A percentile compares a stretch with the other conserved stretches of the same genome.
phyloP scores from a whole-genome alignment of 352 stramenopile species.

The Globisporangium irregulare region DNA sequence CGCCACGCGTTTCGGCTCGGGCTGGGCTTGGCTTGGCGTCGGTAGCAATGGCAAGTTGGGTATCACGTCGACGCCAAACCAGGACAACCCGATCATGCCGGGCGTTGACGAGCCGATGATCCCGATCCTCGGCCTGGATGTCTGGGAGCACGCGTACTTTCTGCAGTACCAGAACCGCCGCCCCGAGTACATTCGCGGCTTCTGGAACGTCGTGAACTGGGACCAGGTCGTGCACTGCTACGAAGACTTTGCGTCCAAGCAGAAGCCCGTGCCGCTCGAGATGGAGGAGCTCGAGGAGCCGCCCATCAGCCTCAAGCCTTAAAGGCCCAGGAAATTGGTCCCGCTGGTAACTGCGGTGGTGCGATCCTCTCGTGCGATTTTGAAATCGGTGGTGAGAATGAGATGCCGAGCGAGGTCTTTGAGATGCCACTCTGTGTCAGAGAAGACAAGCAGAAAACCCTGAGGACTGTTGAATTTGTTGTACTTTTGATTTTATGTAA shows the following conservation, averaged over 20 bases:
- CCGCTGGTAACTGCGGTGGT: neutral
- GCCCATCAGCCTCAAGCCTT: slow-evolving; percentile 6
- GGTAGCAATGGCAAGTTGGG: slow-evolving; percentile 83
- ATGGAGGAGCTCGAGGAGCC: slow-evolving; percentile 32
- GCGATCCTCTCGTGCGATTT: no score
- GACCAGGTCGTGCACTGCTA: slow-evolving; percentile 59
- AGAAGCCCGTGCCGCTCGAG: slow-evolving; percentile 28
- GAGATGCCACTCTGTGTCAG: neutral
- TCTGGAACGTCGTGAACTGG: slow-evolving; percentile 92
- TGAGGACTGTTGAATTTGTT: no score
- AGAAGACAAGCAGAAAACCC: no score
- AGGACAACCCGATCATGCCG: slow-evolving; percentile 91
- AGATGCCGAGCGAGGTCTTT: neutral
- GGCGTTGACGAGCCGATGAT: slow-evolving; percentile 74
- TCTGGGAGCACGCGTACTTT: slow-evolving; percentile 96
- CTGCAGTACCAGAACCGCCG: slow-evolving; percentile 90
- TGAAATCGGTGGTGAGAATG: neutral
- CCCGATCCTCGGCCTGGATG: slow-evolving; percentile 93
- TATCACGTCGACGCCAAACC: slow-evolving; percentile 96
- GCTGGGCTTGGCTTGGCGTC: slow-evolving; percentile 57
- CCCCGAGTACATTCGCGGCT: slow-evolving; percentile 88
- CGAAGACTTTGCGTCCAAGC: slow-evolving; percentile 49
- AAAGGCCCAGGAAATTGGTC: neutral
- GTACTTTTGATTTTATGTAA: no score
- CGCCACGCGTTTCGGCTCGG: slow-evolving; percentile 55